These are phyloP conservation scores for Trichosanthes truncata DNA, from an alignment of 306 rosid species.

Conservation along the genomic window DNA sequence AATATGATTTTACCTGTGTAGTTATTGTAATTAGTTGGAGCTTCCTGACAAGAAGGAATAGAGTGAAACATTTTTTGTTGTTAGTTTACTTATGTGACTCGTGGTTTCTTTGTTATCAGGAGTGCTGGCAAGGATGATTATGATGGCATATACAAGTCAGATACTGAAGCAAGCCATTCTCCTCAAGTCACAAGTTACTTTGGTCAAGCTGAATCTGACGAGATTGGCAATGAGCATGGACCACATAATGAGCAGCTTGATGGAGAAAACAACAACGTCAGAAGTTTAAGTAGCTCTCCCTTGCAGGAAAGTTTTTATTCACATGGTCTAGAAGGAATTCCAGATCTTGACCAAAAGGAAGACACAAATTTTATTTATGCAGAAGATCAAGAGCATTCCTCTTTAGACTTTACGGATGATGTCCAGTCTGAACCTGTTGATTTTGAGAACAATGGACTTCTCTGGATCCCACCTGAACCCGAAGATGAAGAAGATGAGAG, in stretches of 20 bases:
- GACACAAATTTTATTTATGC: constrained; percentile 20
- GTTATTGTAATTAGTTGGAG: neutral
- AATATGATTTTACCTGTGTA: neutral
- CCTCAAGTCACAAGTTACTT: constrained; percentile 43
- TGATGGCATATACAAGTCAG: constrained; percentile 41
- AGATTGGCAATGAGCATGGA: constrained; percentile 35
- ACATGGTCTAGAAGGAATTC: constrained; percentile 11
- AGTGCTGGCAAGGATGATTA: constrained; percentile 46
- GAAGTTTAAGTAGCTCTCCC: constrained; percentile 35
- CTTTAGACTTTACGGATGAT: constrained; percentile 42
- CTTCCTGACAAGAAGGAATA: neutral
- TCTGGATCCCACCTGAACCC: constrained; percentile 97
- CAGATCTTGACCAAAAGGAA: constrained; percentile 16
- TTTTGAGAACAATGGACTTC: constrained; percentile 85
- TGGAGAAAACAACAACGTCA: constrained; percentile 21
- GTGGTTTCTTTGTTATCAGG: constrained; percentile 41
- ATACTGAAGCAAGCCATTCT: constrained; percentile 42
- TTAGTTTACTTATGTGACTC: constrained; percentile 18
- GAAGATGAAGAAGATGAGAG: constrained; percentile 89
- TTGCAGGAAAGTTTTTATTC: constrained; percentile 30
- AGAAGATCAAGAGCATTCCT: constrained; percentile 41
- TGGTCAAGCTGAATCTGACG: constrained; percentile 53
- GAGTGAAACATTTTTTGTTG: neutral
- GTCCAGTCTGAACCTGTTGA: constrained; percentile 75
- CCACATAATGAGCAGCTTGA: constrained; percentile 42